Evolutionary conservation across 2,329 filamentous ascomycete genomes (phyloP).

Genomic region (Clonostachys rhizophaga): DNA sequence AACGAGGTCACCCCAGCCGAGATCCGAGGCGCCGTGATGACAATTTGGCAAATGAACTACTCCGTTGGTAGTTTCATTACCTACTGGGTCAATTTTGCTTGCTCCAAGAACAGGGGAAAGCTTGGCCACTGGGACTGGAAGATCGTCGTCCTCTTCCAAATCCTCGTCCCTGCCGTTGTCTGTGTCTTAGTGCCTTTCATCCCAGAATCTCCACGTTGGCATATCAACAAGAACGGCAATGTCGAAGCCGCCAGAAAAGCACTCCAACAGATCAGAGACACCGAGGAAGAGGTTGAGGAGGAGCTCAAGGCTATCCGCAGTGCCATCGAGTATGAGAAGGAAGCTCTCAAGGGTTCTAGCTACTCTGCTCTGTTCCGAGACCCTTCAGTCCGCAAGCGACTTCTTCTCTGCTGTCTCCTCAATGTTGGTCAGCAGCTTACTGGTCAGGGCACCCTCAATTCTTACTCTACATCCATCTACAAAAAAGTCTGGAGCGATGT

Average conservation of each 20-base stretch:
- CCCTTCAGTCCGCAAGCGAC: slow-evolving; percentile 60
- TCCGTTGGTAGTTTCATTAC: slow-evolving; percentile 52
- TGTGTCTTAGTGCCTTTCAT: slow-evolving; percentile 58
- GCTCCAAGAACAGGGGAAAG: slow-evolving; percentile 43
- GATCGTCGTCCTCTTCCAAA: slow-evolving; percentile 69
- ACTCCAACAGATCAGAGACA: slow-evolving; percentile 57
- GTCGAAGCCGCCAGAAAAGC: slow-evolving; percentile 55
- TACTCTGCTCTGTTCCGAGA: slow-evolving; percentile 69
- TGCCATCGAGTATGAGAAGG: slow-evolving; percentile 68
- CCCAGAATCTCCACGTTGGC: slow-evolving; percentile 66
- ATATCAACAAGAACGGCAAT: slow-evolving; percentile 55
- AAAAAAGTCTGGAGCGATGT: slow-evolving; percentile 60
- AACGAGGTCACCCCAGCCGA: slow-evolving; percentile 60
- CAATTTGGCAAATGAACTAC: slow-evolving; percentile 64
- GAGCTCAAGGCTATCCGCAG: slow-evolving; percentile 62
- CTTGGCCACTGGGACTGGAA: slow-evolving; percentile 72
- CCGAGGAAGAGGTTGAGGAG: slow-evolving; percentile 61
- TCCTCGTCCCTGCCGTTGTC: slow-evolving; percentile 62
- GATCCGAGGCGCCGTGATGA: slow-evolving; percentile 63
- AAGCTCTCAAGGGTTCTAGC: slow-evolving; percentile 52
- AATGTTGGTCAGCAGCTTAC: slow-evolving; percentile 70
- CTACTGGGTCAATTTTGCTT: slow-evolving; percentile 57
- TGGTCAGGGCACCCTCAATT: slow-evolving; percentile 68
- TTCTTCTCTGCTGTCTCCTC: slow-evolving; percentile 60
- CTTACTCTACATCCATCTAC: slow-evolving; percentile 71